Evolutionary conservation across 768 basidiomycete species (phyloP), one percentile per base, ranked within the genome.

Genomic region (Phanerodontia chrysosporium): DNA sequence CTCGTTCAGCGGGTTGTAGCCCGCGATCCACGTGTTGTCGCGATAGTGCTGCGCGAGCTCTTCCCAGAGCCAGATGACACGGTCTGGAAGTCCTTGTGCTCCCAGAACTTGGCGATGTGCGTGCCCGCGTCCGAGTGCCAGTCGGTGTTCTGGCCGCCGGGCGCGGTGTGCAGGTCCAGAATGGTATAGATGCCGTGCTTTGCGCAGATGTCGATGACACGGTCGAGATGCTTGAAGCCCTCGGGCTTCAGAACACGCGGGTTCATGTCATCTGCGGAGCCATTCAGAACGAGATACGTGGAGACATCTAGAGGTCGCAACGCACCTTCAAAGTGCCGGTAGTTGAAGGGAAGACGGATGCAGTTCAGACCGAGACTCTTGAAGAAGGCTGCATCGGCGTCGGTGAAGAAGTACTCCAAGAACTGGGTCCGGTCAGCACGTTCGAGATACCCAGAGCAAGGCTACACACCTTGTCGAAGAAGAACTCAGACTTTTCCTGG

Each of bases 1-100:
- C 73, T 94, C 91, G 78, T 92, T 95, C 53, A 94, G 76, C 7
- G 86, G 89, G 69, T 93, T 93, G 74, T 90, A 93, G 7, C 91
- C 89, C 2, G 90, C 90, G 55, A 93, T 84, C 90, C 90, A 92
- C 61, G 82, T 61, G 49, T 93, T 89, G 58, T 76, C 79, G 62
- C 79, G 85, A 78, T 92, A 92, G 70, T 89, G 89, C 66, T 75
- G 77, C 0, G 91, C 88, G 32, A 92, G 77, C 66, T 89, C 75
- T 36, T 78, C 79, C 91, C 92, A 93, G 42, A 94, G 80, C 84
- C 86, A 86, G 54, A 91, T 70, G 10, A 80, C 72, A 1, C 90
- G 83, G 71, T 93, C 88, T 92, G 90, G 78, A 90, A 89, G 70
- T 92, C 90, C 63, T 84, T 90, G 78, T 92, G 87, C 51, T 80